A percentile compares a stretch with the other conserved stretches of the same genome.
Evolutionary conservation across 1,284 basidiomycete species (phyloP).

Genomic region (Pyrrhoderma noxium): DNA sequence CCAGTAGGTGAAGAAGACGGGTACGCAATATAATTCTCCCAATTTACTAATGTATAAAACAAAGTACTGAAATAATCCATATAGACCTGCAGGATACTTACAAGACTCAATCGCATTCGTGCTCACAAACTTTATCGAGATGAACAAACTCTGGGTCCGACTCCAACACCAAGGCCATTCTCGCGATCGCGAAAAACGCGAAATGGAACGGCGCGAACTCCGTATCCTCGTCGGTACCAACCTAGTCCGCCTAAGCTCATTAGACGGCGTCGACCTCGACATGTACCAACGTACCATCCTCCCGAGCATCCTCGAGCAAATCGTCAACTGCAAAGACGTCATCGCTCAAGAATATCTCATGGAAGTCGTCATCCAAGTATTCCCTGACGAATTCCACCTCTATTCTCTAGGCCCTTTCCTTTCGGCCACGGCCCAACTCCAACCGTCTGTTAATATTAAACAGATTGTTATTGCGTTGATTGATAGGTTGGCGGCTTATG

Average conservation of each 20-base stretch:
- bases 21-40: conserved; percentile 40
- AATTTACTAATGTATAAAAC: neutral
- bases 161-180: conserved; percentile 95
- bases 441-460: conserved; percentile 96
- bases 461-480: conserved; percentile 93
- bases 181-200: conserved; percentile 89
- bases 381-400: conserved; percentile 94
- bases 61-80: neutral
- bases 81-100: conserved; percentile 77
- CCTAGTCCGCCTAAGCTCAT: conserved; percentile 84
- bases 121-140: conserved; percentile 95
- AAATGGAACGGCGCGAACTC: conserved; percentile 87
- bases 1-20: conserved; percentile 78
- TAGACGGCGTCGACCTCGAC: conserved; percentile 89
- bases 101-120: conserved; percentile 93
- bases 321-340: conserved; percentile 94
- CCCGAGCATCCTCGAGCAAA: conserved; percentile 87
- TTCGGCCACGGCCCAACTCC: conserved; percentile 86
- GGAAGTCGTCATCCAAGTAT: conserved; percentile 98
- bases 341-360: conserved; percentile 97
- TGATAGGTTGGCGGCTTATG: conserved; percentile 90
- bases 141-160: conserved; percentile 98
- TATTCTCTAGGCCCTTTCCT: conserved; percentile 90
- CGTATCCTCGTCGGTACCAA: conserved; percentile 95
- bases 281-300: conserved; percentile 83